Percentiles rank a stretch among this genome's conserved stretches.
Conservation (phyloP, 2,329 filamentous ascomycete genomes). For the Colletotrichum liriopes region DNA sequence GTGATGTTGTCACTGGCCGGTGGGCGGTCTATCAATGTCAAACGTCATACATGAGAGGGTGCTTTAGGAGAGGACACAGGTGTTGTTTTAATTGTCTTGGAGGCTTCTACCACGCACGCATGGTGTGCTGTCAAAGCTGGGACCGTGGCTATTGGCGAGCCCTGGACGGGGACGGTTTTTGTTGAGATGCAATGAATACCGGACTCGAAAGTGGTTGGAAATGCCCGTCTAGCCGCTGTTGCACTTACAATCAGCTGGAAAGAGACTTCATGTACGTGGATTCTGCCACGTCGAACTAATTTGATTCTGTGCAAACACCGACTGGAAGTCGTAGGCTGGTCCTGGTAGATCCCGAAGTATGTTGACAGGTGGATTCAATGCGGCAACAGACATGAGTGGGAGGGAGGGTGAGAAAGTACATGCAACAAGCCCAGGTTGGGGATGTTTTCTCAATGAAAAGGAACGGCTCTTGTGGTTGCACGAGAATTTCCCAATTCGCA, state of each 20-base stretch:
- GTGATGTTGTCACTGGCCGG: neutral
- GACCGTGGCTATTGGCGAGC: neutral
- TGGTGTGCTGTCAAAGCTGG: neutral
- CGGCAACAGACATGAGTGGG: conserved; percentile 7
- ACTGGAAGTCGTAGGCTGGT: neutral
- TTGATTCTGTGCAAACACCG: neutral
- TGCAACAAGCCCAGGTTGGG: conserved; percentile 8
- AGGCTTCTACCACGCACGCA: neutral
- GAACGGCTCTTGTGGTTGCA: conserved; percentile 6
- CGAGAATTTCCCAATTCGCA: neutral
- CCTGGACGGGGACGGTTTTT: neutral
- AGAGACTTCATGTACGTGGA: neutral
- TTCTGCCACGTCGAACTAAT: neutral
- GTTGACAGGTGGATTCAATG: neutral
- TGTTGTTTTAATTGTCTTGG: conserved; percentile 10
- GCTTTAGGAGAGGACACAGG: neutral
- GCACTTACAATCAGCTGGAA: neutral
- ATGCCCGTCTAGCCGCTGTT: neutral
- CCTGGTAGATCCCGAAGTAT: neutral
- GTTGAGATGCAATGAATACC: neutral
- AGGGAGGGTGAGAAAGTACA: too few species aligned
- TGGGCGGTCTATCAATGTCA: neutral
- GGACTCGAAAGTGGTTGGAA: neutral
- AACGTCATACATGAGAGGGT: neutral
- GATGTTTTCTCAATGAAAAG: neutral